Evolutionary conservation across 2,329 filamentous ascomycete species (phyloP).

Genomic region (Simplicillium sp.): DNA sequence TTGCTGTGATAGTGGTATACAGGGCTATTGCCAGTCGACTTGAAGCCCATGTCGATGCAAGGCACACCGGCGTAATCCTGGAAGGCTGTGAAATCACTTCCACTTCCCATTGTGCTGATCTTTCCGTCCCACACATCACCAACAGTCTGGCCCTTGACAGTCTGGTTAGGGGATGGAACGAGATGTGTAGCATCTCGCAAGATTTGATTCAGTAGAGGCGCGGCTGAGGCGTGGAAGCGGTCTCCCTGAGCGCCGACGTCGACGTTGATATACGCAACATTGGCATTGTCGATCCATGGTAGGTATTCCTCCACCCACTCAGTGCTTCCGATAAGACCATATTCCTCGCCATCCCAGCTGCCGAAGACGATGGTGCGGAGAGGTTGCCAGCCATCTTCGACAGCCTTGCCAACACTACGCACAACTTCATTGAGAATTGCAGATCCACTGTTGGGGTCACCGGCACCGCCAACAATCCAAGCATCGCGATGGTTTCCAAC

Average conservation of each 20-base stretch:
- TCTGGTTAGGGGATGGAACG: conserved; percentile 68
- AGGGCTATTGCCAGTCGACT: conserved; percentile 29
- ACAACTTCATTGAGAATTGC: conserved; percentile 72
- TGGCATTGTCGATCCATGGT: conserved; percentile 65
- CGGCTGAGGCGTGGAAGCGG: conserved; percentile 54
- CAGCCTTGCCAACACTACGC: conserved; percentile 61
- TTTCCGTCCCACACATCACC: conserved; percentile 55
- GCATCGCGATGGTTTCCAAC: conserved; percentile 90
- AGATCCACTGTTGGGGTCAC: conserved; percentile 74
- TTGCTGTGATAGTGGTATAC: conserved; percentile 84
- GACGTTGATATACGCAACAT: conserved; percentile 78
- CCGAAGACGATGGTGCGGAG: conserved; percentile 86
- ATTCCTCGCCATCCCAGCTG: conserved; percentile 76
- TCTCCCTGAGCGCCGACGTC: conserved; percentile 64
- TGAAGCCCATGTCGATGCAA: conserved; percentile 55
- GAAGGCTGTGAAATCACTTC: conserved; percentile 67
- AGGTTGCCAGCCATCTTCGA: conserved; percentile 50
- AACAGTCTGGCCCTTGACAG: conserved; percentile 60
- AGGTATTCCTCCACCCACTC: conserved; percentile 91
- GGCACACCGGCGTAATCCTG: conserved; percentile 62
- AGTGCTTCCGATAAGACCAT: conserved; percentile 75
- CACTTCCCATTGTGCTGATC: conserved; percentile 60
- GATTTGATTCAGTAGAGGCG: conserved; percentile 66
- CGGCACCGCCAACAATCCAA: conserved; percentile 79
- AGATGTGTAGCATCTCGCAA: conserved; percentile 56